Evolutionary conservation across 148 eudicot genomes (phyloP).

Genomic region (Rhododendron ferrugineum): DNA sequence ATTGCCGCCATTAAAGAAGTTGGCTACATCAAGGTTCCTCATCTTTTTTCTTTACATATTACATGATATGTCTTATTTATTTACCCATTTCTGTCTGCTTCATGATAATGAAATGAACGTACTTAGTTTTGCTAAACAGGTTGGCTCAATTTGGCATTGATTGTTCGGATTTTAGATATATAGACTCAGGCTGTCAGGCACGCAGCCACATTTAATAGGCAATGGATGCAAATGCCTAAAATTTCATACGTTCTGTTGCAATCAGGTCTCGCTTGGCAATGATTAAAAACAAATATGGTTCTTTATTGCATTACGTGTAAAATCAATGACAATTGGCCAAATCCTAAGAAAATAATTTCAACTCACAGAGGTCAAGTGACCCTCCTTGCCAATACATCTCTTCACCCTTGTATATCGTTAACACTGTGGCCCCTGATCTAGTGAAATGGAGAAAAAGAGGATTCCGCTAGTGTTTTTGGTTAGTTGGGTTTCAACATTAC

Average conservation of each 20-base stretch:
- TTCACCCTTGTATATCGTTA: not conserved
- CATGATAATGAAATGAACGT: not conserved
- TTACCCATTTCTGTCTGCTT: not conserved
- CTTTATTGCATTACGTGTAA: not conserved
- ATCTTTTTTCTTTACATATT: not conserved
- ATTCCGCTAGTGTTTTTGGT: not conserved
- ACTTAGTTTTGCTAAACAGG: not conserved
- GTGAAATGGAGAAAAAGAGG: not conserved
- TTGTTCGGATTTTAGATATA: not conserved
- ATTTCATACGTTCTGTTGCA: not conserved
- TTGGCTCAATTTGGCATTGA: not conserved
- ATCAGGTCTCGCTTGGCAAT: not conserved
- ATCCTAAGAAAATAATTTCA: not conserved
- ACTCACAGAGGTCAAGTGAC: not conserved
- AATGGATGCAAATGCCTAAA: not conserved
- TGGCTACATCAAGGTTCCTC: conserved; percentile 19
- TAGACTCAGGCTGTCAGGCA: not conserved
- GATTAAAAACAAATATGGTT: not conserved
- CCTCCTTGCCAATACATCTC: not conserved
- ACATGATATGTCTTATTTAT: not conserved
- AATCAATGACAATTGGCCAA: not conserved
- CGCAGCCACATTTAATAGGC: not conserved
- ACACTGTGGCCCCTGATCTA: not conserved
- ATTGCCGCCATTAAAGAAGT: conserved; percentile 28
- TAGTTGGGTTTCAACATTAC: not conserved